Evolutionary conservation across 306 rosid species (phyloP), one percentile per base, ranked within the genome.

Genomic region (Dryas drummondii): DNA sequence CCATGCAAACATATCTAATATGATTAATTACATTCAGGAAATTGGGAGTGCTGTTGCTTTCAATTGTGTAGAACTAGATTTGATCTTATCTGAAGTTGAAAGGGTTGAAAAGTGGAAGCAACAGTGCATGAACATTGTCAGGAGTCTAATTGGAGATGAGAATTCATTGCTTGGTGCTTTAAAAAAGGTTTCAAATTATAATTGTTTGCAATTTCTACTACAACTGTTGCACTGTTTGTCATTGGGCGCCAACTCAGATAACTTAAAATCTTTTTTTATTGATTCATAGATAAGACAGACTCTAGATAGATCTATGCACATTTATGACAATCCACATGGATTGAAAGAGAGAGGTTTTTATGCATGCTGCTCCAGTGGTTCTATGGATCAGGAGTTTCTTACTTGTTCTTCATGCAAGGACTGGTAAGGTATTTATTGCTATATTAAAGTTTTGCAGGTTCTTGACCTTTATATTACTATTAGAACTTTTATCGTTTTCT

Each of bases 61-160:
- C 71, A 50, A 75, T 80, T 94, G 97, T 81, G 40, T 88, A 37
- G 97, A 91, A 77, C 89, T 88, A 46, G 84, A 90, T 71, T 71
- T 79, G 82, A 76, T 94, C 64, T 76, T 82, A 69, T 91, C 88
- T 78, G 90, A 88, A 85, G 96, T 90, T 83, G 93, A 78, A 76
- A 91, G 84, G 90, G 90, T 94, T 84, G 94, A 91, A 79, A 87
- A 79, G 83, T 94, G 98, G 98, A 86, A 84, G 84, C 84, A 79
- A 77, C 82, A 57, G 73, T 91, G 97, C 86, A 76, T 76, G 66
- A 79, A 72, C 49, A 70, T 74, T 54, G 66, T 87, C 52, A 87
- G 86, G 72, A 75, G 73, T 48, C 32, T 70, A 61, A 63, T 81
- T 82, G 86, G 79, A 74, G 93, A 82, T 59, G 82, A 80, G 66